Conservation (phyloP, 75 land plant genomes). For the Cryptomeria japonica region DNA sequence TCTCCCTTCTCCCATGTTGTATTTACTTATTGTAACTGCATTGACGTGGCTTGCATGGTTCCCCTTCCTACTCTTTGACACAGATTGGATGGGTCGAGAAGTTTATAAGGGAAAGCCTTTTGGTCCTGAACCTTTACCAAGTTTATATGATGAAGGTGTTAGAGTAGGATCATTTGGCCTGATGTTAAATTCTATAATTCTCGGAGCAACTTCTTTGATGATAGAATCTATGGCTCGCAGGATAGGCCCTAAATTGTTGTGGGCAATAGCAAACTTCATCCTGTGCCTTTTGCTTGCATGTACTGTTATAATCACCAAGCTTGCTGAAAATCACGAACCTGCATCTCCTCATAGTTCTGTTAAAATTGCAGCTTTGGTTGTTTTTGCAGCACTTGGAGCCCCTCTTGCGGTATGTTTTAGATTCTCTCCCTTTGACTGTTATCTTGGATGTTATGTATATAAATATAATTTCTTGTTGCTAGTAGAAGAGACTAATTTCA, state of each 20-base stretch:
- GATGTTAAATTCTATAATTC: slow-evolving; percentile 81
- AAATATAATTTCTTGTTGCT: neutral
- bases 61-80: slow-evolving; percentile 91
- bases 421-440: neutral
- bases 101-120: slow-evolving; percentile 79
- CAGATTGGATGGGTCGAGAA: slow-evolving; percentile 99
- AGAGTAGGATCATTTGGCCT: slow-evolving; percentile 91
- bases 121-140: slow-evolving; percentile 25
- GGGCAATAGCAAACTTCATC: slow-evolving; percentile 78
- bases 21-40: slow-evolving; percentile 71
- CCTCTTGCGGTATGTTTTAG: slow-evolving; percentile 81
- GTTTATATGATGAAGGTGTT: slow-evolving; percentile 65
- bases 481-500: neutral
- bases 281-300: slow-evolving; percentile 58
- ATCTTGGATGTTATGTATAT: neutral
- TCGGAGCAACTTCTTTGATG: slow-evolving; percentile 81
- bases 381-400: slow-evolving; percentile 83
- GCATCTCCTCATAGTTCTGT: slow-evolving; percentile 49
- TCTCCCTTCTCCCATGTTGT: slow-evolving; percentile 76
- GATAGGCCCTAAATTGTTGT: slow-evolving; percentile 78
- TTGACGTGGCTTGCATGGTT: slow-evolving; percentile 99
- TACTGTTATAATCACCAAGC: slow-evolving; percentile 49
- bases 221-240: slow-evolving; percentile 78
- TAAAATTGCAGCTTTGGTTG: slow-evolving; percentile 47
- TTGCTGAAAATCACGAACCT: slow-evolving; percentile 14